Evolutionary conservation across 345 rosid genomes (phyloP), one percentile per base, ranked within the genome.

Genomic region (Dovyalis caffra): DNA sequence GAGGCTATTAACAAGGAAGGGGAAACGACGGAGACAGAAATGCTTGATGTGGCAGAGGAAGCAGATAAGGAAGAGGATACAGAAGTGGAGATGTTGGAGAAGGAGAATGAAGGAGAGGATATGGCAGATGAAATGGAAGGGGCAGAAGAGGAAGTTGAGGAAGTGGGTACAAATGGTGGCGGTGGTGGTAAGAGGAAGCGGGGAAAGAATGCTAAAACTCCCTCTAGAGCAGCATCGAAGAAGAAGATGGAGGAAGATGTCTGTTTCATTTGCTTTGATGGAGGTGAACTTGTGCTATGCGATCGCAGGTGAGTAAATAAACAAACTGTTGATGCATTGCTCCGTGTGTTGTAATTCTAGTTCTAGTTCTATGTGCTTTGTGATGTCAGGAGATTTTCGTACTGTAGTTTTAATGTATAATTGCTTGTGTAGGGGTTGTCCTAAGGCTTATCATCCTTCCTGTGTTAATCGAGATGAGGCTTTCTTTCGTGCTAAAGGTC

Each of bases 201-300:
- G 40, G 91, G 86, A 61, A 90, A 80, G 84, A 87, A 70, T 73
- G 45, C 84, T 28, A 89, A 83, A 74, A 75, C 73, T 65, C 57
- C 80, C 34, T 79, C 77, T 16, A 92, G 77, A 90, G 83, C 75
- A 69, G 61, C 89, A 9, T 71, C 86, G 11, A 85, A 68, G 87
- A 93, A 88, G 85, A 95, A 89, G 86, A 66, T 67, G 66, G 99
- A 93, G 85, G 99, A 96, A 87, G 99, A 93, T 86, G 97, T 96
- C 29, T 96, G 98, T 83, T 96, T 96, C 82, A 82, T 96, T 83
- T 96, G 99, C 82, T 93, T 88, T 85, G 99, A 96, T 77, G 99
- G 99, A 26, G 99, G 98, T 49, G 89, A 88, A 40, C 98, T 96
- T 81, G 92, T 96, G 45, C 91, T 96, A 43, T 96, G 99, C 77